A percentile compares a stretch with the other conserved stretches of the same genome.
Conservation (phyloP, 495 filamentous ascomycete genomes). For the Podospora appendiculata region DNA sequence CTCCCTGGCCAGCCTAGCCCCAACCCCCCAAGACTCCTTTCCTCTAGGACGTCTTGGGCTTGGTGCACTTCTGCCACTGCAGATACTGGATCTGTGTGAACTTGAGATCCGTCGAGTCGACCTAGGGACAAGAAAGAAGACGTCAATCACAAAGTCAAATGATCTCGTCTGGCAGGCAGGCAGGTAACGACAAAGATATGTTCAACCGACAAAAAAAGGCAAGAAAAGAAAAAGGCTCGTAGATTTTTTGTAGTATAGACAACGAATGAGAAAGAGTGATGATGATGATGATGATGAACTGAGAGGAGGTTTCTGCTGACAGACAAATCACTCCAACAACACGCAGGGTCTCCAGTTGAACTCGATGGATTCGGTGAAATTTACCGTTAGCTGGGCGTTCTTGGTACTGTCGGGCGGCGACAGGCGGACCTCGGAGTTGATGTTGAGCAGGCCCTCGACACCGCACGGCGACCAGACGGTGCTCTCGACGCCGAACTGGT, state of each 20-base stretch:
- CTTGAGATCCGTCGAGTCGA: slow-evolving; percentile 26
- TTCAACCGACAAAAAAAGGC: background rate
- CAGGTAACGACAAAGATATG: background rate
- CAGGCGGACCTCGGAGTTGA: slow-evolving; percentile 35
- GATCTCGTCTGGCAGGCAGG: too few relatives aligned
- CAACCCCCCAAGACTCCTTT: too few relatives aligned
- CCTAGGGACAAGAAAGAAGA: slow-evolving; percentile 6
- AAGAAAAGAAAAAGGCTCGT: too few relatives aligned
- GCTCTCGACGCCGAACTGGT: slow-evolving; percentile 27
- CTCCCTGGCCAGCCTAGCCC: too few relatives aligned
- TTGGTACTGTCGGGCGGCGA: slow-evolving; percentile 9
- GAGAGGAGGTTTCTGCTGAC: background rate
- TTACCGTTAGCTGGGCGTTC: slow-evolving; percentile 20
- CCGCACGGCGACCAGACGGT: slow-evolving; percentile 39
- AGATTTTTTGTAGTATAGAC: background rate
- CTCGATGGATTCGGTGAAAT: slow-evolving; percentile 2
- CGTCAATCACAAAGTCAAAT: too few relatives aligned
- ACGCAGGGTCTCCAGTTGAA: slow-evolving; percentile 5
- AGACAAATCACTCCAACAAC: background rate
- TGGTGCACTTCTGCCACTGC: slow-evolving; percentile 23
- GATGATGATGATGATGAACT: background rate
- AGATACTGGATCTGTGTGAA: slow-evolving; percentile 24
- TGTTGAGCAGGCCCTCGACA: slow-evolving; percentile 29
- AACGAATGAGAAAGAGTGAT: background rate
- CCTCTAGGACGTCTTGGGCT: background rate